Conservation (phyloP, 2,329 filamentous ascomycete genomes). For the Ascochyta fabae region DNA sequence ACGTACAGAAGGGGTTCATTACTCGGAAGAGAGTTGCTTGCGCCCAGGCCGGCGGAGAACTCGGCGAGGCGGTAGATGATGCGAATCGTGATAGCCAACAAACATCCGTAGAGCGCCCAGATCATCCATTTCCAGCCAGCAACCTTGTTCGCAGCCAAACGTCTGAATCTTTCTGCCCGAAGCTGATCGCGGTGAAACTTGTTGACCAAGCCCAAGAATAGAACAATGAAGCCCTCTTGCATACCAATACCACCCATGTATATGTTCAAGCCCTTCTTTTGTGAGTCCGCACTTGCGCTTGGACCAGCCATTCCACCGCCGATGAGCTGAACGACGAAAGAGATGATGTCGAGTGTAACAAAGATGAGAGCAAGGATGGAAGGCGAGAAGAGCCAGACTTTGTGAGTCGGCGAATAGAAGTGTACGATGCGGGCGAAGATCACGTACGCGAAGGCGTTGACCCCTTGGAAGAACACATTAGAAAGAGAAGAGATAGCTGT, state of each 20-base stretch:
- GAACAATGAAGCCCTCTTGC: conserved; percentile 39
- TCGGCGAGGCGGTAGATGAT: conserved; percentile 44
- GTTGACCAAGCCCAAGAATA: conserved; percentile 26
- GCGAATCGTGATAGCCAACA: conserved; percentile 55
- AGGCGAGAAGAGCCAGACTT: conserved; percentile 29
- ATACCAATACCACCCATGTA: conserved; percentile 47
- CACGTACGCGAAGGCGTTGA: conserved; percentile 54
- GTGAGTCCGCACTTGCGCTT: conserved; percentile 29
- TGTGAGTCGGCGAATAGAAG: conserved; percentile 39
- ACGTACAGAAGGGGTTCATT: conserved; percentile 61
- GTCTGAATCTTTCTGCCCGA: conserved; percentile 20
- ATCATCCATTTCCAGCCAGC: conserved; percentile 33
- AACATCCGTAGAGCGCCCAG: conserved; percentile 49
- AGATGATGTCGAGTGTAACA: conserved; percentile 51
- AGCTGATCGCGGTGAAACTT: conserved; percentile 27
- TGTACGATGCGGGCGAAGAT: conserved; percentile 50
- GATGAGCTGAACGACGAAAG: conserved; percentile 53
- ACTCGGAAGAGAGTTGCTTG: conserved; percentile 54
- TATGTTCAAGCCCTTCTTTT: conserved; percentile 49
- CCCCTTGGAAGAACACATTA: conserved; percentile 44
- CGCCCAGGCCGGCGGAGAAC: conserved; percentile 55
- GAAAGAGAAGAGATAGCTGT: conserved; percentile 9
- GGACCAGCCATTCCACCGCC: conserved; percentile 47
- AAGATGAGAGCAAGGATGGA: conserved; percentile 40
- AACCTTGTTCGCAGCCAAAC: conserved; percentile 15